Evolutionary conservation across 2,329 filamentous ascomycete genomes (phyloP), one percentile per base, ranked within the genome.

Genomic region (Westerdykella aurantiaca): DNA sequence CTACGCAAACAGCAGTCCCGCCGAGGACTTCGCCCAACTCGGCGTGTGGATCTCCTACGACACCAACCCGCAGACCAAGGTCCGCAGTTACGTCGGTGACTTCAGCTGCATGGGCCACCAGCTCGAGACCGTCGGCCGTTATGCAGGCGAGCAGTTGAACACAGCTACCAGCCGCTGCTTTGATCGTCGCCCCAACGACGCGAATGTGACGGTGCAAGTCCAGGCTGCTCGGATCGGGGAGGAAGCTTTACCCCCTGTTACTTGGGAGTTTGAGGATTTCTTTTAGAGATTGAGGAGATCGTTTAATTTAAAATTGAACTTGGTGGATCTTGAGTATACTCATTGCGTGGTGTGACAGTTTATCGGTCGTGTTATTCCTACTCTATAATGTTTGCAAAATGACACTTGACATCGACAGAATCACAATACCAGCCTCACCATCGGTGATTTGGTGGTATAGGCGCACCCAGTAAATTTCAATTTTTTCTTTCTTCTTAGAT

Each of bases 11-110:
- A 22, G 41, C 18, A 45, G 39, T 38, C 45, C 45, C 6, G 41
- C 45, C 10, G 48, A 50, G 38, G 43, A 46, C 43, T 50, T 48
- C 40, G 48, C 45, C 9, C 45, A 50, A 35, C 29, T 50, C 5
- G 48, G 45, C 11, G 40, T 41, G 3, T 50, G 43, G 34, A 35
- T 48, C 5, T 39, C 45, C 23, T 50, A 50, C 33, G 43, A 50
- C 22, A 50, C 39, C n/a, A 50, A 50, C 31, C 45, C 42, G 2
- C 40, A 35, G 17, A 22, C 43, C 11, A 46, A 48, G 11, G 33
- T 34, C 14, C 12, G 31, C 4, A 48, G 46, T 29, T 37, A 45
- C 2, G 41, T 22, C 35, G 43, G 42, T 22, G 42, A 45, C 23
- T 37, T 39, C 21, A 18, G 17, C 5, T 50, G 47, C 37, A 50